These are phyloP conservation scores for Lagerstroemia speciosa DNA, from an alignment of 345 rosid species.

Conservation along the genomic window DNA sequence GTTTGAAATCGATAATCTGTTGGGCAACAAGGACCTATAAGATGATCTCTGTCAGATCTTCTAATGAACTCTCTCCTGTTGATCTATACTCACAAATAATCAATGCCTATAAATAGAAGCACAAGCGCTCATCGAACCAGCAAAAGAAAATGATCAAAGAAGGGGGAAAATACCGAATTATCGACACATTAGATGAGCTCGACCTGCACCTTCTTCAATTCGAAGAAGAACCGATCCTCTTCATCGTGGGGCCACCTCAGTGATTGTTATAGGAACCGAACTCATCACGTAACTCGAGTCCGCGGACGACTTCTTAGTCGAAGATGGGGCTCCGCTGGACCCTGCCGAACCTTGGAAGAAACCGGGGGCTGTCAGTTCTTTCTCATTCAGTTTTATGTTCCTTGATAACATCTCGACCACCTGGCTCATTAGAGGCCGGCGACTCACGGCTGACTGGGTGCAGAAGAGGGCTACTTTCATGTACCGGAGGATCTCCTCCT, in stretches of 20 bases:
- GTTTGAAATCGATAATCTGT: no score
- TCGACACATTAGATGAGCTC: not conserved
- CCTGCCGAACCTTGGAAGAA: conserved; percentile 29
- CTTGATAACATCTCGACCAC: conserved; percentile 55
- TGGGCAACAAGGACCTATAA: no score
- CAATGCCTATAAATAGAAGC: not conserved
- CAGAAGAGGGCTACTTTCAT: conserved; percentile 68
- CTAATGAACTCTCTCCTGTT: not conserved
- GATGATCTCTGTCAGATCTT: no score
- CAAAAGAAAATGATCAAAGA: not conserved
- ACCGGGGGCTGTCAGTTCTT: conserved; percentile 50
- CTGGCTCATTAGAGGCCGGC: conserved; percentile 59
- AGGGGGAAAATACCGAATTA: not conserved
- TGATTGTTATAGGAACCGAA: conserved; percentile 43
- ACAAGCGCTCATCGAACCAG: not conserved
- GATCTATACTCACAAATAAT: not conserved
- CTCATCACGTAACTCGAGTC: conserved; percentile 33
- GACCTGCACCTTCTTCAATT: not conserved
- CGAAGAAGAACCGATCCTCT: conserved; percentile 2
- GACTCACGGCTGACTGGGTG: conserved; percentile 41
- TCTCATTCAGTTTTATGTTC: conserved; percentile 40
- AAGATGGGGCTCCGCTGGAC: conserved; percentile 10
- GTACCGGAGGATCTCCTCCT: conserved; percentile 39
- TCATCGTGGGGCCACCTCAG: conserved; percentile 53
- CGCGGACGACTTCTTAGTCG: conserved; percentile 21